Evolutionary conservation across 768 basidiomycete genomes (phyloP).

Genomic region (Mycena crocata): DNA sequence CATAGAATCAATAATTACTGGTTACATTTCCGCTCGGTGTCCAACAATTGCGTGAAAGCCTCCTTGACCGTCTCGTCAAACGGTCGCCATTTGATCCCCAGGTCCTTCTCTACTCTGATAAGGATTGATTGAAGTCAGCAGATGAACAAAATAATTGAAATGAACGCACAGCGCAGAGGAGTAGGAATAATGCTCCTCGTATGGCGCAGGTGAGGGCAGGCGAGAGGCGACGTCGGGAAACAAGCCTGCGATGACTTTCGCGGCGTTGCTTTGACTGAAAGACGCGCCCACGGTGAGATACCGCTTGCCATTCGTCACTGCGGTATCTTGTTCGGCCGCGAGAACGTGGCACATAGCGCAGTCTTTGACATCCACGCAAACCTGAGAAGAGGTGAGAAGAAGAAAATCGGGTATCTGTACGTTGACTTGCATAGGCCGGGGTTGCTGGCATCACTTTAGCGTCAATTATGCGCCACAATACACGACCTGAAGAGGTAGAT

Average conservation of each 20-base stretch:
- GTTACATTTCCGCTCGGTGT: not conserved
- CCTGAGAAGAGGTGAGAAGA: not conserved
- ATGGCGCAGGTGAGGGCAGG: not conserved
- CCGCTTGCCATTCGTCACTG: conserved; percentile 14
- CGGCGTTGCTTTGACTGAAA: conserved; percentile 6
- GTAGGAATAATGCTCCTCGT: conserved; percentile 7
- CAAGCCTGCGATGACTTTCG: conserved; percentile 11
- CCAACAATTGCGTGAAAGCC: conserved; percentile 18
- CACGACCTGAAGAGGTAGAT: not conserved
- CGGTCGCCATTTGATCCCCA: conserved; percentile 20
- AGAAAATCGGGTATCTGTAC: too few relatives aligned
- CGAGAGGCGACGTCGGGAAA: conserved; percentile 19
- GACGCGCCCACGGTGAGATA: conserved; percentile 13
- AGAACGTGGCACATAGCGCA: conserved; percentile 25
- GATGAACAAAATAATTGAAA: not conserved
- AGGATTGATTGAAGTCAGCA: not conserved
- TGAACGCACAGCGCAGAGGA: conserved; percentile 13
- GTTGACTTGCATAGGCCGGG: conserved; percentile 8
- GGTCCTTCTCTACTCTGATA: conserved; percentile 9
- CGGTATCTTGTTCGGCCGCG: conserved; percentile 15
- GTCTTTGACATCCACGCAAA: conserved; percentile 23
- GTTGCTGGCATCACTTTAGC: conserved; percentile 13
- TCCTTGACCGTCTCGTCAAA: conserved; percentile 20
- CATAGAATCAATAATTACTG: not conserved
- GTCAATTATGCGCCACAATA: conserved; percentile 19